Percentiles rank a stretch among this genome's conserved stretches.
Evolutionary conservation across 163 green algal genomes (phyloP).

Genomic region (Scenedesmus sp.): DNA sequence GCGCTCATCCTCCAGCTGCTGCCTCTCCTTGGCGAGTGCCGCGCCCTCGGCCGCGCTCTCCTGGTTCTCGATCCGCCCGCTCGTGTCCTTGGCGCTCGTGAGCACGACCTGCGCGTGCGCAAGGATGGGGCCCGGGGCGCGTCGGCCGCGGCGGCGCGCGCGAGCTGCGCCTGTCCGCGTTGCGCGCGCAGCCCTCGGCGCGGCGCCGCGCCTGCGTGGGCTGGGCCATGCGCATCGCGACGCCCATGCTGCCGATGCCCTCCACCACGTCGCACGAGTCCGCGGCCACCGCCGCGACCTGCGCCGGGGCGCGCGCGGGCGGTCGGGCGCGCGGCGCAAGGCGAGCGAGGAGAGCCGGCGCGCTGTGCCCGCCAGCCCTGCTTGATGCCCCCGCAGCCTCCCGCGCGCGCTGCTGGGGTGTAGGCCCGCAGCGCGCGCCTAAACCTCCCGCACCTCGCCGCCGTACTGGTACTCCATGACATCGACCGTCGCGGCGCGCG

Average conservation of each 20-base stretch:
- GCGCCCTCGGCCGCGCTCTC: neutral
- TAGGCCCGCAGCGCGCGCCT: too few relatives aligned
- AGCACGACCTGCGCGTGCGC: constrained; percentile 31
- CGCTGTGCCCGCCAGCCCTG: too few relatives aligned
- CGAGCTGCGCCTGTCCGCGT: too few relatives aligned
- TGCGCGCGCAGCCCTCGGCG: neutral
- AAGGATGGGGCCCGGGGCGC: neutral
- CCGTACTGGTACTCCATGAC: constrained; percentile 46
- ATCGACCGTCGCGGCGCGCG: constrained; percentile 22
- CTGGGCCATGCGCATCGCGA: constrained; percentile 36
- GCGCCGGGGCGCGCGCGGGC: neutral
- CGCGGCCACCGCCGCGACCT: constrained; percentile 20
- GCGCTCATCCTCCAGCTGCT: constrained; percentile 29
- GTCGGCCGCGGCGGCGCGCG: too few relatives aligned
- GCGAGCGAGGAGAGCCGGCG: too few relatives aligned
- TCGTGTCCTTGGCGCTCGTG: constrained; percentile 32
- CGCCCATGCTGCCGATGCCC: constrained; percentile 37
- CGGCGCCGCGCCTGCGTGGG: constrained; percentile 29
- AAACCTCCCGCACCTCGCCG: constrained; percentile 1
- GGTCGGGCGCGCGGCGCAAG: too few relatives aligned
- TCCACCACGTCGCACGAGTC: constrained; percentile 30
- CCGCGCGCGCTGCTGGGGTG: too few relatives aligned
- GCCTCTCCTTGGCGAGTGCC: neutral
- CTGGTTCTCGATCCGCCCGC: neutral
- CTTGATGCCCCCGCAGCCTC: too few relatives aligned